phyloP scores from a whole-genome alignment of 2,329 filamentous ascomycete genomes.

The Thielaviopsis populi region DNA sequence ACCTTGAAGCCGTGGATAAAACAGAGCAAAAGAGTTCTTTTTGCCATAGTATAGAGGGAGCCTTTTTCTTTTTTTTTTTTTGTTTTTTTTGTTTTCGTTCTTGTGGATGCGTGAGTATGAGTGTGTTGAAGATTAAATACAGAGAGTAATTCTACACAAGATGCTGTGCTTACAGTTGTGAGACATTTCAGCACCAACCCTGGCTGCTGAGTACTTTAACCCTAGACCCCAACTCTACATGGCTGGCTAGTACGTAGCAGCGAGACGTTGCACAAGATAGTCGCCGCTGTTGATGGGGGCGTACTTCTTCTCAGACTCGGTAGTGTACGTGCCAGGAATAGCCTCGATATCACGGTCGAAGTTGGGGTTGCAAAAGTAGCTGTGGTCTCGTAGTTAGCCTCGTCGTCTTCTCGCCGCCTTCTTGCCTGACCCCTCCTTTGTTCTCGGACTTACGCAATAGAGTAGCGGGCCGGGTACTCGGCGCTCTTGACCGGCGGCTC shows the following conservation, averaged over 20 bases:
- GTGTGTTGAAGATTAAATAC: neutral
- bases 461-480: conserved; percentile 63
- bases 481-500: conserved; percentile 54
- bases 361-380: conserved; percentile 83
- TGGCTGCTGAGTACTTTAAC: neutral
- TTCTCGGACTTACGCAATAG: conserved; percentile 51
- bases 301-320: conserved; percentile 61
- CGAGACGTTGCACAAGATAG: conserved; percentile 64
- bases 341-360: conserved; percentile 61
- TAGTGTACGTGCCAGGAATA: conserved; percentile 58
- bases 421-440: neutral
- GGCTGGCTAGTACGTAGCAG: conserved; percentile 48
- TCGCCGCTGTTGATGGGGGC: conserved; percentile 61
- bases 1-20: conserved; percentile 86
- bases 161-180: neutral
- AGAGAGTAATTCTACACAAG: neutral
- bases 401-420: neutral
- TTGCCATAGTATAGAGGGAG: conserved; percentile 31
- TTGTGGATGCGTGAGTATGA: neutral
- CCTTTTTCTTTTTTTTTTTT: no score
- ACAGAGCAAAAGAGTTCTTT: conserved; percentile 65
- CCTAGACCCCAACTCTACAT: neutral
- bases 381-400: conserved; percentile 20
- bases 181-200: neutral
- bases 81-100: no score